These are phyloP conservation scores for Pseudozyma sp. DNA, from an alignment of 1,284 basidiomycete genomes.

Conservation along the genomic window DNA sequence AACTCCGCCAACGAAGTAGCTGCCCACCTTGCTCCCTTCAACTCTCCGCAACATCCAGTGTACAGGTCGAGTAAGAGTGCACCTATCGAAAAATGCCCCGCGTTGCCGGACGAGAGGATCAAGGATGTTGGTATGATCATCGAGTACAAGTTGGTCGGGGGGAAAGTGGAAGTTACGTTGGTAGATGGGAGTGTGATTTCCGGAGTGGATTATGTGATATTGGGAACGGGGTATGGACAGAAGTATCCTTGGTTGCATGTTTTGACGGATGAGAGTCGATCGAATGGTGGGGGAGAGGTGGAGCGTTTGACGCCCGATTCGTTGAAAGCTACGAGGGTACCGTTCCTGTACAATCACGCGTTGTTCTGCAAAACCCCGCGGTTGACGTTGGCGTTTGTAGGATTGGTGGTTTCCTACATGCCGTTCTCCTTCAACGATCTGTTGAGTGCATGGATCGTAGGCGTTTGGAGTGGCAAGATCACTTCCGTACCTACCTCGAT, in stretches of 20 bases:
- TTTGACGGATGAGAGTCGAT: constrained; percentile 26
- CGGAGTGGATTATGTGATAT: constrained; percentile 52
- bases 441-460: constrained; percentile 34
- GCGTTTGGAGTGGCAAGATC: constrained; percentile 49
- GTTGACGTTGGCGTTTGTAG: constrained; percentile 45
- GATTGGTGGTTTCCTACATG: constrained; percentile 44
- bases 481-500: constrained; percentile 23
- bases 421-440: constrained; percentile 52
- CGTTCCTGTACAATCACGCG: constrained; percentile 43
- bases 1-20: constrained; percentile 61
- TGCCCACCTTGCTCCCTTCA: constrained; percentile 53
- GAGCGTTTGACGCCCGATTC: constrained; percentile 22
- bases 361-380: constrained; percentile 29
- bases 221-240: constrained; percentile 52
- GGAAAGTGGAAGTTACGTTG: constrained; percentile 41
- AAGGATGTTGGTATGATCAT: constrained; percentile 53
- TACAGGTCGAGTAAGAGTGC: constrained; percentile 36
- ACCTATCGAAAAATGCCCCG: constrained; percentile 43
- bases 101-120: constrained; percentile 53
- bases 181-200: constrained; percentile 40
- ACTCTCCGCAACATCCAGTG: constrained; percentile 34
- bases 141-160: constrained; percentile 16
- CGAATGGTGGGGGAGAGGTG: neutral
- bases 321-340: constrained; percentile 27
- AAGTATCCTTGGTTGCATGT: constrained; percentile 53